These are phyloP conservation scores for Cercospora sojina DNA, from an alignment of 2,329 filamentous ascomycete genomes.

Conservation along the genomic window DNA sequence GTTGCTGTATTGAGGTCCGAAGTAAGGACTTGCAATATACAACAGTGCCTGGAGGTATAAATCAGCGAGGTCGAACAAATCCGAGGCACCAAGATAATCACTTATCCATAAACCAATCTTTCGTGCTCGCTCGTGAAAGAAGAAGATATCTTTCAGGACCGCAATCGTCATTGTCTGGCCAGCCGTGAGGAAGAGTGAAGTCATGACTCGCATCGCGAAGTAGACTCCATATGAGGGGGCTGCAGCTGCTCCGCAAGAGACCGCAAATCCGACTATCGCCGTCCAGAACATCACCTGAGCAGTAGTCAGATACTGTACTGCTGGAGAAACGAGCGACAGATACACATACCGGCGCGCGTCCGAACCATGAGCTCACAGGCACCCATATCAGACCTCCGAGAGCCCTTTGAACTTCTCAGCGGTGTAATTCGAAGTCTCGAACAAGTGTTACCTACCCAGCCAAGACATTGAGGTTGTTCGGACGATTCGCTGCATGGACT, in stretches of 20 bases:
- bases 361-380: neutral
- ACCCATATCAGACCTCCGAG: conserved; percentile 6
- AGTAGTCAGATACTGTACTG: neutral
- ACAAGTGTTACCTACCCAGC: neutral
- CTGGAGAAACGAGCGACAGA: neutral
- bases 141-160: conserved; percentile 28
- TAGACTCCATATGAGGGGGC: neutral
- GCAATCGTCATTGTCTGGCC: conserved; percentile 9
- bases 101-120: conserved; percentile 25
- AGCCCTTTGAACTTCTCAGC: neutral
- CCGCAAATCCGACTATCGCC: neutral
- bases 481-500: neutral
- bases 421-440: neutral
- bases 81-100: conserved; percentile 15
- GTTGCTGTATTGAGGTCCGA: conserved; percentile 1
- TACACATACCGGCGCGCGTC: neutral
- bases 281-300: conserved; percentile 5
- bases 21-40: conserved; percentile 9
- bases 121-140: conserved; percentile 25
- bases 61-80: neutral
- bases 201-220: neutral
- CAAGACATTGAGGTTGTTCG: conserved; percentile 2
- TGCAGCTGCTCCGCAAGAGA: neutral
- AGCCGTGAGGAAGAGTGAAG: neutral
- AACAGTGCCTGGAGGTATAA: conserved; percentile 14